These are phyloP conservation scores for Ceratobasidium sp. DNA, from an alignment of 1,284 basidiomycete species.

Conservation along the genomic window DNA sequence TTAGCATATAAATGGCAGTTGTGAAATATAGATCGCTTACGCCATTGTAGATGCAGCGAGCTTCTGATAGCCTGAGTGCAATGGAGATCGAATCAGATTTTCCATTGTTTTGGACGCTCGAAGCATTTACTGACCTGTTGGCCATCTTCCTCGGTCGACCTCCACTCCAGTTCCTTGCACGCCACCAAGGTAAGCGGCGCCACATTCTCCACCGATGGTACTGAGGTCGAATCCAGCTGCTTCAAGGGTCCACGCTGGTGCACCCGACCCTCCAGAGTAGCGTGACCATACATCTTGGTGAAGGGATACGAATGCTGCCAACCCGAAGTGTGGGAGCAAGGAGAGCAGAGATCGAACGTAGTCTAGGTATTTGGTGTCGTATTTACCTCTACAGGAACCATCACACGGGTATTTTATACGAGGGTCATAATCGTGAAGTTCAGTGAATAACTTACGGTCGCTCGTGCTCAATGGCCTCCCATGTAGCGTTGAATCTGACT, in stretches of 20 bases:
- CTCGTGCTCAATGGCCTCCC: conserved; percentile 95
- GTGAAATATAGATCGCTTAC: conserved; percentile 62
- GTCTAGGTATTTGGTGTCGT: conserved; percentile 84
- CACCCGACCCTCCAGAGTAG: conserved; percentile 91
- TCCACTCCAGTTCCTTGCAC: conserved; percentile 69
- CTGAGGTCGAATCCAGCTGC: conserved; percentile 82
- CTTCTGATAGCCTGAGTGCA: conserved; percentile 84
- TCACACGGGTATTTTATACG: not conserved
- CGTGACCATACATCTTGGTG: conserved; percentile 96
- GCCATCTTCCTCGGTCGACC: conserved; percentile 85
- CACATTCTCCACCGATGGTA: conserved; percentile 76
- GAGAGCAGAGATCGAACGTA: conserved; percentile 83
- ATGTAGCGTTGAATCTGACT: conserved; percentile 93
- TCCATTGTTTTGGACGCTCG: not conserved
- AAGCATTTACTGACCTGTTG: conserved; percentile 62
- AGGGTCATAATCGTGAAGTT: not conserved
- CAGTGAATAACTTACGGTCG: conserved; percentile 81
- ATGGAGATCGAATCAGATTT: too few species aligned
- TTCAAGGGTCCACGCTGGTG: conserved; percentile 91
- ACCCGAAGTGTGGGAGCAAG: conserved; percentile 82
- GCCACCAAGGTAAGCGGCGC: conserved; percentile 86
- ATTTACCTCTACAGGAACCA: conserved; percentile 71
- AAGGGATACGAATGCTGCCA: conserved; percentile 84
- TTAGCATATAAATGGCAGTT: not conserved
- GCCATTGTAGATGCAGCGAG: conserved; percentile 89